These are phyloP conservation scores for Litchi chinensis DNA, from an alignment of 345 rosid species.

Conservation along the genomic window DNA sequence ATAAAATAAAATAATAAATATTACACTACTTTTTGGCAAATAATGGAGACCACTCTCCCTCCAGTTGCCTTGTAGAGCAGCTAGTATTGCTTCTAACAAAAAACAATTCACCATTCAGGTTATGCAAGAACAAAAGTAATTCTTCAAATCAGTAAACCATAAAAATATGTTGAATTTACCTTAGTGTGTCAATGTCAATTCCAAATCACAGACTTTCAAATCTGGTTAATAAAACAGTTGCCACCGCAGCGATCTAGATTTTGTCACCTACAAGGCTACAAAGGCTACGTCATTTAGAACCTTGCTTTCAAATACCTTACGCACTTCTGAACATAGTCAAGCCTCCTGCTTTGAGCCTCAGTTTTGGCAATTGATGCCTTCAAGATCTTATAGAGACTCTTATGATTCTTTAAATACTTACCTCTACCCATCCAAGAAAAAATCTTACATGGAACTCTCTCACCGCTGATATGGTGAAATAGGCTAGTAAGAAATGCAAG, in stretches of 20 bases:
- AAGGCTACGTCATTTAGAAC: slow-evolving; percentile 1
- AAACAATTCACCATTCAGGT: no score
- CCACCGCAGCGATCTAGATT: neutral
- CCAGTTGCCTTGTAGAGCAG: no score
- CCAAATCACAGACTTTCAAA: neutral
- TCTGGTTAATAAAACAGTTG: neutral
- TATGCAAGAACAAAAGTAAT: no score
- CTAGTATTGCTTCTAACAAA: no score
- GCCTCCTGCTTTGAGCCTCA: slow-evolving; percentile 71
- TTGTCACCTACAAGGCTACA: neutral
- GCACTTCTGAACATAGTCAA: slow-evolving; percentile 45
- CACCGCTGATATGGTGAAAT: no score
- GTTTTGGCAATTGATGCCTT: slow-evolving; percentile 53
- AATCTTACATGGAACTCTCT: no score
- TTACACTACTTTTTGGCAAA: no score
- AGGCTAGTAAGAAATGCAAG: no score
- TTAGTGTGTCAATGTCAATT: neutral
- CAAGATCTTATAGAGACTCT: slow-evolving; percentile 64
- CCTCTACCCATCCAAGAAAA: no score
- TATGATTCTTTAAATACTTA: slow-evolving; percentile 64
- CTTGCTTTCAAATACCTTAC: neutral
- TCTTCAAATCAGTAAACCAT: no score
- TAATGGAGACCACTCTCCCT: no score
- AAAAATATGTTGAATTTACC: neutral
- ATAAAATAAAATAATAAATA: no score